Evolutionary conservation across 2,329 filamentous ascomycete species (phyloP).

Genomic region (Coniella vitis): DNA sequence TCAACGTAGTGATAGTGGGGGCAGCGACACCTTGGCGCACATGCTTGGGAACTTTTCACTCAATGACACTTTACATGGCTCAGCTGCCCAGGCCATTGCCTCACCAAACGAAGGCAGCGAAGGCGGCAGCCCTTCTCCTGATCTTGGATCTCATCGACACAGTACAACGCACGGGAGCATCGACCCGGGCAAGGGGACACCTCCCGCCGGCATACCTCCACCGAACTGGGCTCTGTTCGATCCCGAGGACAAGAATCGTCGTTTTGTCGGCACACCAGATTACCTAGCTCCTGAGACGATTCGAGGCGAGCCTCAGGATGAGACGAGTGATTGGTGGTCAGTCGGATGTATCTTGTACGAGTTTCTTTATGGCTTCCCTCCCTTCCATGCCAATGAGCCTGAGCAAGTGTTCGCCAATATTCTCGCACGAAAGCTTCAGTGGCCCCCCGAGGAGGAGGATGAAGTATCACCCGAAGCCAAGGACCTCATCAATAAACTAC

Average conservation of each 20-base stretch:
- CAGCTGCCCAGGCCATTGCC: conserved; percentile 38
- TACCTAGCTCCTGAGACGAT: conserved; percentile 97
- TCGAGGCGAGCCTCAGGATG: conserved; percentile 88
- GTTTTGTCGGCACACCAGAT: conserved; percentile 94
- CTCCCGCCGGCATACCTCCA: conserved; percentile 67
- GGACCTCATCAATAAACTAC: conserved; percentile 86
- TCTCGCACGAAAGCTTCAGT: conserved; percentile 78
- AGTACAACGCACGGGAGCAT: conserved; percentile 35
- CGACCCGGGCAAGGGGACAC: conserved; percentile 51
- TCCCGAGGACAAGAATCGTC: conserved; percentile 83
- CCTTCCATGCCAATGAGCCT: conserved; percentile 84
- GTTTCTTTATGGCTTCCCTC: conserved; percentile 86
- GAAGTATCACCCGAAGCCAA: conserved; percentile 82
- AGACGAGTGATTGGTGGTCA: conserved; percentile 99
- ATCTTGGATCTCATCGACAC: conserved; percentile 60
- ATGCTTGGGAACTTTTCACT: conserved; percentile 78
- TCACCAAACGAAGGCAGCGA: conserved; percentile 67
- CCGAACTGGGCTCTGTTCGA: conserved; percentile 92
- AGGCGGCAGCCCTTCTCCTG: conserved; percentile 67
- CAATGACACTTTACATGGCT: conserved; percentile 47
- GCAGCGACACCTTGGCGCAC: conserved; percentile 75
- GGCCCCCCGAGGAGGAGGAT: conserved; percentile 78
- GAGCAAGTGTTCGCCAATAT: conserved; percentile 98
- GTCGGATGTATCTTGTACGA: conserved; percentile 98
- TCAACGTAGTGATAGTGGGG: conserved; percentile 84